Conservation (phyloP, 1,284 basidiomycete genomes). For the Clitocybe nebularis region DNA sequence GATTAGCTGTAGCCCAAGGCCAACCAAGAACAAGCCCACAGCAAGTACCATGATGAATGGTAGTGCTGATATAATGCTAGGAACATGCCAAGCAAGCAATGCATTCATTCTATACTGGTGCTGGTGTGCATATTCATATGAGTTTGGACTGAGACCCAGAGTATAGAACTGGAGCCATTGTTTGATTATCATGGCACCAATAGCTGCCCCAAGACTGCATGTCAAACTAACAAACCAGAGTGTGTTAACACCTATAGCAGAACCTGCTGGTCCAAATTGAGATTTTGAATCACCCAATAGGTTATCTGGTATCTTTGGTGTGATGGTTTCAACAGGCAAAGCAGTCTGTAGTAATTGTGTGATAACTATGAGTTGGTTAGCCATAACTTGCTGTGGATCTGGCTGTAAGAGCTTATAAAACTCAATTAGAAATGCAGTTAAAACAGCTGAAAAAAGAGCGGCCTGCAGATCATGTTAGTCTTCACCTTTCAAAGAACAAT, state of each 20-base stretch:
- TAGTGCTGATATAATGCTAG: slow-evolving; percentile 9
- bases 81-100: slow-evolving; percentile 10
- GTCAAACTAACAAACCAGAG: slow-evolving; percentile 13
- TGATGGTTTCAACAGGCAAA: neutral
- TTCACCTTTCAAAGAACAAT: neutral
- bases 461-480: slow-evolving; percentile 1
- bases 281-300: neutral
- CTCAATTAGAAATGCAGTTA: slow-evolving; percentile 8
- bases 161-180: slow-evolving; percentile 10
- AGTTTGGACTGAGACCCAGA: slow-evolving; percentile 8
- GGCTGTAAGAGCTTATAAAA: slow-evolving; percentile 10
- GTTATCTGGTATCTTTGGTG: neutral
- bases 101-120: slow-evolving; percentile 10
- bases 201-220: slow-evolving; percentile 11
- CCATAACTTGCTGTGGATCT: slow-evolving; percentile 4
- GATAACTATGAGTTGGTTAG: slow-evolving; percentile 2
- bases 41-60: slow-evolving; percentile 10
- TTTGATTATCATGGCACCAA: slow-evolving; percentile 10
- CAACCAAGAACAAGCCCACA: slow-evolving; percentile 9
- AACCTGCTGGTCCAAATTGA: neutral
- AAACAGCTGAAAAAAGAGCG: slow-evolving; percentile 10
- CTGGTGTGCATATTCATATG: slow-evolving; percentile 12
- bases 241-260: slow-evolving; percentile 7
- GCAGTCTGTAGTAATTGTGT: slow-evolving; percentile 2
- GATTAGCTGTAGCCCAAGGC: slow-evolving; percentile 7